Evolutionary conservation across 2,329 filamentous ascomycete species (phyloP), one percentile per base, ranked within the genome.

Genomic region (Chaetomiaceae sp.): DNA sequence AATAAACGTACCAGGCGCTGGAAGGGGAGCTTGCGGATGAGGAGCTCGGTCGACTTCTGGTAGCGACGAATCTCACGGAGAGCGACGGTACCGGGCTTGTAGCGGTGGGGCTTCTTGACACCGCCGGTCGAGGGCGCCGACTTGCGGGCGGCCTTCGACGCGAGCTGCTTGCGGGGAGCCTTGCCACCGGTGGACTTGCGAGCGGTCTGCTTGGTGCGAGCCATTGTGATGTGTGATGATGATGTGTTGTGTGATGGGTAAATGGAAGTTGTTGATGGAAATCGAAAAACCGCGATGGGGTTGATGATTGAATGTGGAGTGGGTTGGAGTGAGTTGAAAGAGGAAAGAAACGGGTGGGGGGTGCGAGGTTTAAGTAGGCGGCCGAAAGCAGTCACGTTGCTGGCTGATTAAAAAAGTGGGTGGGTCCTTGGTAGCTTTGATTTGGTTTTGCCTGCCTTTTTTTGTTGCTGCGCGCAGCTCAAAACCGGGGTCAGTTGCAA

Each of bases 111-210:
- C 88, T 94, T 94, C 88, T 94, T 94, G 84, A 92, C 88, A 85
- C 88, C 88, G 69, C 92, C 94, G 74, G 94, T 97, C 61, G 91
- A 96, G 66, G 94, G 94, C 59, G 94, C 92, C 68, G 87, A 91
- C 87, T 99, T 99, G 81, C 94, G 91, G 70, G 94, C 92, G 65
- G 92, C 94, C 89, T 96, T 96, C 82, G 91, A 96, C 68, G 92
- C 92, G 71, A 97, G 91, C 85, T 96, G 91, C 89, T 99, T 99
- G 77, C 84, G 83, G 60, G 84, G 84, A 66, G 84, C 84, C 80
- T 88, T 87, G 81, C 84, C 84, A 84, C 84, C 84, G 68, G 84
- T 88, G 74, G 84, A 87, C 82, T 96, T 85, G 71, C 83, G 81
- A 68, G 82, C 82, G 67, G 80, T 84, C 71, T 84, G 81, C 80